These are phyloP conservation scores for Penicillium italicum DNA, from an alignment of 2,329 filamentous ascomycete species.

Conservation along the genomic window DNA sequence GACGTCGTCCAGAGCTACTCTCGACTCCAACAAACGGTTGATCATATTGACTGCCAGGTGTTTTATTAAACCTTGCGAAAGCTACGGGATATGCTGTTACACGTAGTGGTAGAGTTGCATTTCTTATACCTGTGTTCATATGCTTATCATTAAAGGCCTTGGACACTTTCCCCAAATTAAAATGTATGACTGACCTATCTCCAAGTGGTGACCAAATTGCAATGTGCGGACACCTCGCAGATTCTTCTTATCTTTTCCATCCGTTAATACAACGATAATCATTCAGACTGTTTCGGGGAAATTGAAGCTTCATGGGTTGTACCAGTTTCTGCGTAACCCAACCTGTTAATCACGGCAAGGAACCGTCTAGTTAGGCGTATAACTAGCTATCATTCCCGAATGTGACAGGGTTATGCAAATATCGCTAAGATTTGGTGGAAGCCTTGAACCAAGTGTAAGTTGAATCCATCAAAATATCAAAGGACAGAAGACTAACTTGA, in stretches of 20 bases:
- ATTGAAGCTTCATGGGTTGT: neutral
- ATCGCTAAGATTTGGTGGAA: too few relatives aligned
- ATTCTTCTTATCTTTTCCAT: neutral
- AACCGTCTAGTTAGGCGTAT: neutral
- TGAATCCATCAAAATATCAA: neutral
- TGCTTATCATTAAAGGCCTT: neutral
- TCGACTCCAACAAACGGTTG: too few relatives aligned
- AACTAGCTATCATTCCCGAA: neutral
- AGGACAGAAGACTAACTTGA: neutral
- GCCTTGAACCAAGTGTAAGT: neutral
- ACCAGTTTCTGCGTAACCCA: slow-evolving; percentile 12
- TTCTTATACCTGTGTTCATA: neutral
- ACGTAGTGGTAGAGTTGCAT: neutral
- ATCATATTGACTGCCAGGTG: neutral
- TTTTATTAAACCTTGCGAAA: neutral
- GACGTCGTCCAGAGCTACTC: neutral
- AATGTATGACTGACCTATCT: neutral
- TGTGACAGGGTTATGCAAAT: neutral
- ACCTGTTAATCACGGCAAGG: neutral
- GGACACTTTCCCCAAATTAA: neutral
- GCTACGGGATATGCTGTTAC: neutral
- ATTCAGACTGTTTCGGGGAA: too few relatives aligned
- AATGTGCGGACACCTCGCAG: too few relatives aligned
- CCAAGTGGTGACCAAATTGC: too few relatives aligned
- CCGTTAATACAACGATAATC: neutral